Percentiles rank a stretch among this genome's conserved stretches.
These are phyloP conservation scores for Chalciporus sp. DNA, from an alignment of 1,284 basidiomycete species.

Conservation along the genomic window DNA sequence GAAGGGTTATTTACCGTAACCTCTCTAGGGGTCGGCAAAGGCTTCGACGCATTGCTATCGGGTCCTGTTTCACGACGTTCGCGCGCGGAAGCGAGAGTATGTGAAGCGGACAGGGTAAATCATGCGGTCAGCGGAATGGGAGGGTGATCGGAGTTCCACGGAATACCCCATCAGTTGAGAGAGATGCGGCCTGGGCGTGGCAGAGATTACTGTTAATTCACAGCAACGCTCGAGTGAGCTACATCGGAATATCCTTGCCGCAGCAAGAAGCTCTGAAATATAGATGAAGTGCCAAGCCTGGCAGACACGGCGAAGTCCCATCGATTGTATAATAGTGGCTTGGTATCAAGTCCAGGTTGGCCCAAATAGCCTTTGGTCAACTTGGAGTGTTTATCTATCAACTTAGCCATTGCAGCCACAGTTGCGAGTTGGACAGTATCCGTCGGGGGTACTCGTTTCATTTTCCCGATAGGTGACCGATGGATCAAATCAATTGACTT, in stretches of 20 bases:
- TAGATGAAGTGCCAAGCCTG: not conserved
- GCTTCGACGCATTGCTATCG: slow-evolving; percentile 22
- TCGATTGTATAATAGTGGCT: too few relatives aligned
- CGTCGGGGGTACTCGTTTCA: slow-evolving; percentile 9
- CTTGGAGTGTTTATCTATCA: not conserved
- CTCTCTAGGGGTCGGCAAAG: slow-evolving; percentile 13
- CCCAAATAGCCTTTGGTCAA: too few relatives aligned
- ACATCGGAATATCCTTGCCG: not conserved
- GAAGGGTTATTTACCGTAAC: slow-evolving; percentile 5
- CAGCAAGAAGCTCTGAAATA: slow-evolving; percentile 2
- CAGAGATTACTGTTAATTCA: slow-evolving; percentile 5
- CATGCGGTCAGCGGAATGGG: slow-evolving; percentile 13
- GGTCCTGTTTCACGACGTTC: not conserved
- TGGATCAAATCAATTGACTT: slow-evolving; percentile 4
- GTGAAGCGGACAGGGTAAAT: slow-evolving; percentile 19
- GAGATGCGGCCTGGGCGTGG: not conserved
- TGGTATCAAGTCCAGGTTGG: too few relatives aligned
- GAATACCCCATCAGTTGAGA: slow-evolving; percentile 1
- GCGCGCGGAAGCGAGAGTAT: slow-evolving; percentile 21
- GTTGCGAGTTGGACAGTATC: slow-evolving; percentile 13
- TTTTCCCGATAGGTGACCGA: slow-evolving; percentile 16
- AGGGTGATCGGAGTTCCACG: slow-evolving; percentile 29
- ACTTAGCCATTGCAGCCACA: not conserved
- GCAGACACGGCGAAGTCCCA: not conserved
- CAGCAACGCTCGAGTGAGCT: not conserved